Percentiles rank a stretch among this genome's conserved stretches.
Conservation (phyloP, 2,329 filamentous ascomycete genomes). For the Verticillium zaregamsianum region DNA sequence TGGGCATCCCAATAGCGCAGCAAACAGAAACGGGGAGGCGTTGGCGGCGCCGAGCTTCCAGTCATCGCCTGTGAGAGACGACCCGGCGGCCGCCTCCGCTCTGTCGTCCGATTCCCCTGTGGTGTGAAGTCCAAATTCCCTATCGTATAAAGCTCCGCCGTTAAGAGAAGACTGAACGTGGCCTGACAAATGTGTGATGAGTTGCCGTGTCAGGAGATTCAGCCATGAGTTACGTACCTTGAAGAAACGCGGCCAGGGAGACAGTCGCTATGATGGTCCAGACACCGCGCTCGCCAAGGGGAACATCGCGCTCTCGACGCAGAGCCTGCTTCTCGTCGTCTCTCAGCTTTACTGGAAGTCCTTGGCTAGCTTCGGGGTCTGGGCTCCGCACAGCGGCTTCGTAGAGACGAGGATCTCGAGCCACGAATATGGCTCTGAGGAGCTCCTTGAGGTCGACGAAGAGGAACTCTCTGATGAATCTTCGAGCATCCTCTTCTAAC, state of each 20-base stretch:
- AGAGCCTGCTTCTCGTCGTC: constrained; percentile 32
- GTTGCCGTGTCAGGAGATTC: not conserved
- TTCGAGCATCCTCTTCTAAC: constrained; percentile 27
- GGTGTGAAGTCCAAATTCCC: not conserved
- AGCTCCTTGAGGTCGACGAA: constrained; percentile 24
- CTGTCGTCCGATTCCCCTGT: constrained; percentile 3
- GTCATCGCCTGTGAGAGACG: constrained; percentile 16
- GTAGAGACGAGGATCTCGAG: constrained; percentile 33
- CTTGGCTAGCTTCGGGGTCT: constrained; percentile 12
- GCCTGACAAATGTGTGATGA: constrained; percentile 9
- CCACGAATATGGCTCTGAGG: constrained; percentile 34
- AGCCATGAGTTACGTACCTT: constrained; percentile 17
- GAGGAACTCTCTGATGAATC: constrained; percentile 24
- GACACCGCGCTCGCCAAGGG: constrained; percentile 35
- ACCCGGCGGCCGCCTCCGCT: not conserved
- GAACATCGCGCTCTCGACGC: constrained; percentile 29
- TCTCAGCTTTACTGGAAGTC: constrained; percentile 26
- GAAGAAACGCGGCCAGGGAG: constrained; percentile 37
- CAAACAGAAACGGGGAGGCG: constrained; percentile 33
- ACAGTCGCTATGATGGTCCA: constrained; percentile 35
- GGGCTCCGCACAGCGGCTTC: constrained; percentile 28
- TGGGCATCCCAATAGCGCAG: constrained; percentile 32
- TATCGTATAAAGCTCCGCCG: constrained; percentile 28
- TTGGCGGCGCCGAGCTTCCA: constrained; percentile 37
- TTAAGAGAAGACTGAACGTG: constrained; percentile 41